Percentiles rank a stretch among this genome's conserved stretches.
Conservation (phyloP, 768 basidiomycete species). For the Zangia roseola region DNA sequence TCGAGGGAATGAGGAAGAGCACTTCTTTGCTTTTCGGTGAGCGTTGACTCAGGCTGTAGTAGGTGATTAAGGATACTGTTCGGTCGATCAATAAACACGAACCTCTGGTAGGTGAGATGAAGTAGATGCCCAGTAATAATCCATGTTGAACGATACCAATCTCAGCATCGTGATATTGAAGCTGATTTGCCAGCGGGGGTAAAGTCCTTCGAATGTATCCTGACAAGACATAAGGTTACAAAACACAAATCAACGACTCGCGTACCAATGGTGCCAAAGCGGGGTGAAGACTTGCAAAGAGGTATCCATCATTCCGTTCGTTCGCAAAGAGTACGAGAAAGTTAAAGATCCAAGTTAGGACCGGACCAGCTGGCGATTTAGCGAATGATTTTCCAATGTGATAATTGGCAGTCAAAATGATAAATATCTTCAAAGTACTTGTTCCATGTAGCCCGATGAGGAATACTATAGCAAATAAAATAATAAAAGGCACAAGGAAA, state of each 20-base stretch:
- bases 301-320: conserved; percentile 73
- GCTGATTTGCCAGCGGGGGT: conserved; percentile 89
- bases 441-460: conserved; percentile 78
- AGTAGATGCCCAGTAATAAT: conserved; percentile 81
- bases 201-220: conserved; percentile 70
- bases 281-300: conserved; percentile 55
- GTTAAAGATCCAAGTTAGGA: conserved; percentile 80
- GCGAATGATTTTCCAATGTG: conserved; percentile 48
- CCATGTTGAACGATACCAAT: conserved; percentile 90
- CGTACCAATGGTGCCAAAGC: conserved; percentile 62
- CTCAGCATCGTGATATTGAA: conserved; percentile 98
- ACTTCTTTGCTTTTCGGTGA: conserved; percentile 62
- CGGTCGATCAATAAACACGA: conserved; percentile 13
- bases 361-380: conserved; percentile 45
- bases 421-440: conserved; percentile 72
- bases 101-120: conserved; percentile 43
- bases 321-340: conserved; percentile 70
- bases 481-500: conserved; percentile 55
- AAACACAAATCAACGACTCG: conserved; percentile 2
- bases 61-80: conserved; percentile 3
- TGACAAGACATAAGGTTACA: conserved; percentile 28
- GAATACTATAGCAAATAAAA: conserved; percentile 60
- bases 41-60: conserved; percentile 27
- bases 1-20: conserved; percentile 50
- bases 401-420: conserved; percentile 73